Evolutionary conservation across 1,284 basidiomycete species (phyloP).

Genomic region (Trametes pubescens): DNA sequence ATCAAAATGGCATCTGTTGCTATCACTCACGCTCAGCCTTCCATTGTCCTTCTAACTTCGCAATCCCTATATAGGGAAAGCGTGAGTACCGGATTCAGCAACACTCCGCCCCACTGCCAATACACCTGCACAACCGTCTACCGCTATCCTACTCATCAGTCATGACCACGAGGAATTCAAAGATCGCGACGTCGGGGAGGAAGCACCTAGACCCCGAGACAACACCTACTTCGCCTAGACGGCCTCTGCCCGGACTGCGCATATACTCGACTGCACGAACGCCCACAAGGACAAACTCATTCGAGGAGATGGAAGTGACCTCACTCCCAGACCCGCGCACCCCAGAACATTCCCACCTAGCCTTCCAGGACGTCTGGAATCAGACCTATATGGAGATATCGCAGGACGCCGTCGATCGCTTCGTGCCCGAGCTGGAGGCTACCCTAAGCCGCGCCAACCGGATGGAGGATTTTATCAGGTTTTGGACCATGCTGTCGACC

Average conservation of each 20-base stretch:
- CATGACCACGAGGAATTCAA: not conserved
- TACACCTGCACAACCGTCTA: too few species aligned
- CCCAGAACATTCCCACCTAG: slow-evolving; percentile 5
- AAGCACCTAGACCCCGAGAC: slow-evolving; percentile 1
- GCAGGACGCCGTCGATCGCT: not conserved
- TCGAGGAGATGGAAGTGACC: slow-evolving; percentile 22
- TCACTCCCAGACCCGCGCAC: slow-evolving; percentile 26
- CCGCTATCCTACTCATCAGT: too few species aligned
- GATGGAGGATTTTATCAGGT: slow-evolving; percentile 1
- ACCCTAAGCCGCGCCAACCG: slow-evolving; percentile 1
- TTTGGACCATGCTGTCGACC: slow-evolving; percentile 7
- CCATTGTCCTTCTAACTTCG: too few species aligned
- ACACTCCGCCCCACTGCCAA: too few species aligned
- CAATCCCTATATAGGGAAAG: too few species aligned
- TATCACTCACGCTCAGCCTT: too few species aligned
- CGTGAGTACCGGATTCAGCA: too few species aligned
- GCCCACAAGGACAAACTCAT: slow-evolving; percentile 19
- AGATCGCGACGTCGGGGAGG: not conserved
- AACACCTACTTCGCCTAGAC: slow-evolving; percentile 3
- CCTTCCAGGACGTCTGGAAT: slow-evolving; percentile 18
- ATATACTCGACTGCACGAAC: not conserved
- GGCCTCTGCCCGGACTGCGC: not conserved
- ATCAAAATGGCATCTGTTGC: too few species aligned
- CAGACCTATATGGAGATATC: slow-evolving; percentile 11
- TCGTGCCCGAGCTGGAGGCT: slow-evolving; percentile 10